Conservation (phyloP, 2,329 filamentous ascomycete genomes). For the Talaromyces islandicus region DNA sequence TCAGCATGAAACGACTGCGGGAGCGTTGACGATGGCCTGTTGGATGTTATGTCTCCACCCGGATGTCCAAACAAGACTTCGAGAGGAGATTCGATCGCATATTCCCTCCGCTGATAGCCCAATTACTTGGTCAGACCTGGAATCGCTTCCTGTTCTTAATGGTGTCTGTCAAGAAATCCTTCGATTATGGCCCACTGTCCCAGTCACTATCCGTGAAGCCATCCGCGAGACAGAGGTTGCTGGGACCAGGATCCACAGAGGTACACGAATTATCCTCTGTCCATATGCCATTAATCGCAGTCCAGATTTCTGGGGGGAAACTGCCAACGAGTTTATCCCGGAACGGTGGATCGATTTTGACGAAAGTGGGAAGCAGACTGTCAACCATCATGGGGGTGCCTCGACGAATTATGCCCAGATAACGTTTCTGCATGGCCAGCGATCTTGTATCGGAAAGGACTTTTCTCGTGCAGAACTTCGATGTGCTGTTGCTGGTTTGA, state of each 20-base stretch:
- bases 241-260: conserved; percentile 58
- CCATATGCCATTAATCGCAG: conserved; percentile 64
- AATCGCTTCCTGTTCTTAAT: conserved; percentile 67
- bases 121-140: conserved; percentile 22
- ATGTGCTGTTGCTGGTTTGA: conserved; percentile 19
- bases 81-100: conserved; percentile 11
- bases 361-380: conserved; percentile 49
- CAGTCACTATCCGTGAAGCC: conserved; percentile 61
- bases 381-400: conserved; percentile 62
- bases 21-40: not conserved
- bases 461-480: conserved; percentile 25
- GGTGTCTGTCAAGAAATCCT: conserved; percentile 69
- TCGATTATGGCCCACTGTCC: conserved; percentile 63
- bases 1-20: conserved; percentile 7
- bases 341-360: conserved; percentile 59
- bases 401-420: conserved; percentile 60
- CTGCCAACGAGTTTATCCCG: conserved; percentile 66
- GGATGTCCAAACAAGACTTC: not conserved
- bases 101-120: conserved; percentile 30
- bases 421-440: conserved; percentile 73
- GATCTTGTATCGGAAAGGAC: conserved; percentile 70
- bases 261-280: conserved; percentile 60
- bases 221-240: conserved; percentile 58
- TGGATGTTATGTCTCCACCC: not conserved
- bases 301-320: conserved; percentile 62